phyloP scores from a whole-genome alignment of 169 alveolate species.

The Eimeria acervulina region DNA sequence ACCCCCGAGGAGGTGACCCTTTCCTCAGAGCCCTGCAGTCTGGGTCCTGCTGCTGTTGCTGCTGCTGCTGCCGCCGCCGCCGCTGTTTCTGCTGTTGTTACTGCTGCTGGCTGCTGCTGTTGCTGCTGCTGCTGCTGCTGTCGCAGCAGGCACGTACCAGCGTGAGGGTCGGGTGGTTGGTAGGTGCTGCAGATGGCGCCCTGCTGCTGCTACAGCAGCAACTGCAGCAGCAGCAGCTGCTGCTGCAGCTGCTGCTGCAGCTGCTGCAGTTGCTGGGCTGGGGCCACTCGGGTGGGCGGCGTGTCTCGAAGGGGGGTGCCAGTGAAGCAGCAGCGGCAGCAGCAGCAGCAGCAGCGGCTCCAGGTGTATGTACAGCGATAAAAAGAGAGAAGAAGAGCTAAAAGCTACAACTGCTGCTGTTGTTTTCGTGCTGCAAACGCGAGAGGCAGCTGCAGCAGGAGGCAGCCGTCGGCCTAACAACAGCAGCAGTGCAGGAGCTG shows the following conservation, averaged over 20 bases:
- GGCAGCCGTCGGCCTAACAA: constrained; percentile 2
- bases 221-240: constrained; percentile 2
- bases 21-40: neutral
- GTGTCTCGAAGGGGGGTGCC: neutral
- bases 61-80: constrained; percentile 6
- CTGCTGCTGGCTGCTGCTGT: constrained; percentile 34
- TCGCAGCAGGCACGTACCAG: neutral
- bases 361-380: neutral
- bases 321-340: neutral
- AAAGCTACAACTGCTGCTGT: constrained; percentile 17
- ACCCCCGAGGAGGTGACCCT: neutral
- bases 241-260: constrained; percentile 32
- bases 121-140: neutral
- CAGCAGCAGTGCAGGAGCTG: constrained; percentile 48
- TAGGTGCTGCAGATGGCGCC: neutral
- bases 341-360: constrained; percentile 17
- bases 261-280: neutral
- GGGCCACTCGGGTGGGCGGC: constrained; percentile 18
- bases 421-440: neutral
- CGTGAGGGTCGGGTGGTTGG: neutral
- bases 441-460: neutral
- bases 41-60: neutral
- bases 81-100: neutral
- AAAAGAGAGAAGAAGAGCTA: neutral
- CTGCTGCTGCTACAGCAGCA: neutral